Conservation (phyloP, 2,329 filamentous ascomycete genomes). For the Allantophomopsis lycopodina region DNA sequence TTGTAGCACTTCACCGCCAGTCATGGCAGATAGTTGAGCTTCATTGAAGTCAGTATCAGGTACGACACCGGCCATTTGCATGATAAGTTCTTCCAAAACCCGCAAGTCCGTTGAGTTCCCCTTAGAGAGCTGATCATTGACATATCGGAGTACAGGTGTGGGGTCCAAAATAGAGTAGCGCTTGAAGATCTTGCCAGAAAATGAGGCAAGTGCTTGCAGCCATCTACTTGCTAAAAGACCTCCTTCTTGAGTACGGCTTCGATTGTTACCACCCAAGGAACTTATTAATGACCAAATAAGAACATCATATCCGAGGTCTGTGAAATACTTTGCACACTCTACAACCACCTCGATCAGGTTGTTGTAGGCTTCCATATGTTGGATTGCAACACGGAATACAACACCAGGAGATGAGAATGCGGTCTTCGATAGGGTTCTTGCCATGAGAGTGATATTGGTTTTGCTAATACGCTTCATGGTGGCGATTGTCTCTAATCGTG, state of each 20-base stretch:
- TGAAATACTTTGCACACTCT: constrained; percentile 89
- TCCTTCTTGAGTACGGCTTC: constrained; percentile 47
- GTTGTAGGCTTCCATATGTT: constrained; percentile 85
- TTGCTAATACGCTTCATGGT: constrained; percentile 83
- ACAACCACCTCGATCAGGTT: constrained; percentile 93
- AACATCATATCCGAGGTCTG: constrained; percentile 82
- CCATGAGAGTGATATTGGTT: constrained; percentile 76
- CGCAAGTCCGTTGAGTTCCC: constrained; percentile 86
- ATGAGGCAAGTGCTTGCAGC: constrained; percentile 81
- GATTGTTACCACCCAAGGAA: constrained; percentile 46
- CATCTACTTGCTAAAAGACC: constrained; percentile 73
- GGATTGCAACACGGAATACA: constrained; percentile 79
- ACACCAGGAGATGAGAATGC: constrained; percentile 82
- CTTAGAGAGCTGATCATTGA: constrained; percentile 66
- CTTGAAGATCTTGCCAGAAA: constrained; percentile 81
- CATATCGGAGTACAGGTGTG: constrained; percentile 77
- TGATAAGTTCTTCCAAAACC: constrained; percentile 79
- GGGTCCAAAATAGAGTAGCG: constrained; percentile 76
- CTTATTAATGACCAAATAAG: constrained; percentile 86
- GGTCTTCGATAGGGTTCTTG: constrained; percentile 80
- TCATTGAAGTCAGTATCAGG: constrained; percentile 82
- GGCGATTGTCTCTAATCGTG: constrained; percentile 66
- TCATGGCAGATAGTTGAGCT: constrained; percentile 74
- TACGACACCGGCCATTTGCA: constrained; percentile 87
- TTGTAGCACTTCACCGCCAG: constrained; percentile 68